A percentile compares a stretch with the other conserved stretches of the same genome.
Conservation (phyloP, 768 basidiomycete genomes). For the Serendipita sp. region DNA sequence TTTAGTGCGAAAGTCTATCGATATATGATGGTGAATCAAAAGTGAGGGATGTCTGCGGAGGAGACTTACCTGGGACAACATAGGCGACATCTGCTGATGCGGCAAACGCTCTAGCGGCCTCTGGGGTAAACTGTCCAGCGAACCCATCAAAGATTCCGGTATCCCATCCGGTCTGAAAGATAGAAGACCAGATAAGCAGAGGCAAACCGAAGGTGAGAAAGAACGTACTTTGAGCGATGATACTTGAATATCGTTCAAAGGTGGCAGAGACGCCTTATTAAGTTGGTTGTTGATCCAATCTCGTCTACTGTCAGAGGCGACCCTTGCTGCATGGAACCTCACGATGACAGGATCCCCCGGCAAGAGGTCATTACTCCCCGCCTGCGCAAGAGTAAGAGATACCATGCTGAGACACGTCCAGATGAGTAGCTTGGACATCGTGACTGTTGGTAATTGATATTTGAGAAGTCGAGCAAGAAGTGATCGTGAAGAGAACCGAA, state of each 20-base stretch:
- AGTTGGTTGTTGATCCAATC: conserved; percentile 2
- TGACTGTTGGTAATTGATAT: not conserved
- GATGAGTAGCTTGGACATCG: not conserved
- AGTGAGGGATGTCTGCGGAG: not conserved
- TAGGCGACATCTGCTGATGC: not conserved
- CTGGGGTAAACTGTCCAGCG: not conserved
- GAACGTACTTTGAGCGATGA: not conserved
- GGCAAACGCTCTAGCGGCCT: not conserved
- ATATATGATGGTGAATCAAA: too few relatives aligned
- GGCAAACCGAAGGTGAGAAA: not conserved
- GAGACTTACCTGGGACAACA: not conserved
- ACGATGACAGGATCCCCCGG: not conserved
- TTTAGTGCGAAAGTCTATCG: too few relatives aligned
- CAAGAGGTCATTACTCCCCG: not conserved
- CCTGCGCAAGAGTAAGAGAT: not conserved
- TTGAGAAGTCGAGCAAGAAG: not conserved
- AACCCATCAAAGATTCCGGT: not conserved
- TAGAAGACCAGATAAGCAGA: not conserved
- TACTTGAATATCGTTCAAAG: not conserved
- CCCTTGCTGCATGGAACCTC: not conserved
- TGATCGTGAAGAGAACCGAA: not conserved
- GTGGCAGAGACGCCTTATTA: not conserved
- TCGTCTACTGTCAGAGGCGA: not conserved
- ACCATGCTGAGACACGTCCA: not conserved
- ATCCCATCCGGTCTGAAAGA: not conserved